Base-by-base conservation (phyloP, 2,329 filamentous ascomycete species). In the Hymenotorrendiella dingleyae region DNA sequence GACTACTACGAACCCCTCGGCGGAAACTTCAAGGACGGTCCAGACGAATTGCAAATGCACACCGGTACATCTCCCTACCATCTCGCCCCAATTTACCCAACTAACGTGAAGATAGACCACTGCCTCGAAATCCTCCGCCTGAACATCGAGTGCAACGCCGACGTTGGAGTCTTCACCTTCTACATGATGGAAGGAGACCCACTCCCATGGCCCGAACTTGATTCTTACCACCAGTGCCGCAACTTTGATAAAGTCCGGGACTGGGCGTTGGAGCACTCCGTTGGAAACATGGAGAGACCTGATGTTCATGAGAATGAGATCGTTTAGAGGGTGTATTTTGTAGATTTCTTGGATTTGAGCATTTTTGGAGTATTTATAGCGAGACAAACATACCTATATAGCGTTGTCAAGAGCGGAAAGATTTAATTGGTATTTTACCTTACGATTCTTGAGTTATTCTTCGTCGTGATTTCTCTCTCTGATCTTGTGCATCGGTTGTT, bases 121-220 rank as follows among this genome's bases (percentile, higher is more conserved):
- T 76, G 73, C 59, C 67, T 75, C 46, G 73, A 77, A 51, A 67
- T 74, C 4, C 56, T 78, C 28, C 60, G 74, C 6, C 64, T 71
- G 49, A 73, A 71, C 33, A 62, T 76, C 34, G 73, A 76, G 68
- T 78, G 73, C 54, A 70, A 76, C 51, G 66, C 67, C 33, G 74
- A 78, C 44, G 63, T 75, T 49, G 72, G 72, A 8, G 66, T 78
- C 20, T 75, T 74, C 48, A 72, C 73, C 1, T 76, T 76, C 58
- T 67, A 71, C 45, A 61, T 71, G 37, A 58, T 65, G 41, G 66
- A 62, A 38, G 67, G 61, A 23, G 56, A 60, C 34, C 64, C 67
- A 45, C 67, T 71, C 33, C 70, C 72, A 46, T 76, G 73, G 73
- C 73, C 73, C 3, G 68, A 76, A 55, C 73, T 76, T 35, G 71